Base-by-base conservation (phyloP, 2,329 filamentous ascomycete species). In the Botrytis cinerea region DNA sequence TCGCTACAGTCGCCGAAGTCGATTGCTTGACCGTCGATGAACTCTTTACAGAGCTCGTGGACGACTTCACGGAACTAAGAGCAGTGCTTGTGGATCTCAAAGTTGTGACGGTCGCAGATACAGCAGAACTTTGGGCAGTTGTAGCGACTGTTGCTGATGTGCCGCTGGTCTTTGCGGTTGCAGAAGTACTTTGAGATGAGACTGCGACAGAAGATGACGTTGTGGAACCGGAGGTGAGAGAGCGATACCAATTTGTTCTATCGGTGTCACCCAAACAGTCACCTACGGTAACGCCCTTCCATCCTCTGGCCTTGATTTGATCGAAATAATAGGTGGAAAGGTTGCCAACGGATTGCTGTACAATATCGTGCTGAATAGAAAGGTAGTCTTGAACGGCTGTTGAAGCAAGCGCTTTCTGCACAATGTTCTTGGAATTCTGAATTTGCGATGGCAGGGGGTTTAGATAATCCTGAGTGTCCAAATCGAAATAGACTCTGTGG, bases 381-480 rank as follows among this genome's bases (percentile, higher is more conserved):
- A 87, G 79, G 76, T 82, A 85, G 46, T 79, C 73, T 14, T 73
- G 77, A 63, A 78, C 75, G 69, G 57, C 62, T 18, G 60, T 76
- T 48, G 75, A 74, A 43, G 80, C 80, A 64, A 85, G 78, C 63
- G 81, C 81, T 18, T 80, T 78, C 62, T 78, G 76, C 75, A 86
- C 84, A 73, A 82, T 83, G 73, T 85, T 78, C 79, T 86, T 85
- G 40, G 85, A 82, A 68, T 82, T 83, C 75, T 85, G 82, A 70
- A 86, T 85, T 75, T 81, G 77, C 16, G 77, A 78, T 25, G 84
- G 81, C 32, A 79, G 77, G 54, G 82, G 81, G 71, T 86, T 83
- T 73, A 84, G 79, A 76, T 86, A 86, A 78, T 86, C 85, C 69
- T 86, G 82, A 12, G 85, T 87, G 75, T 87, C 85, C 43, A 87